These are phyloP conservation scores for Nannizzia gypsea DNA, from an alignment of 2,329 filamentous ascomycete genomes.

Conservation along the genomic window DNA sequence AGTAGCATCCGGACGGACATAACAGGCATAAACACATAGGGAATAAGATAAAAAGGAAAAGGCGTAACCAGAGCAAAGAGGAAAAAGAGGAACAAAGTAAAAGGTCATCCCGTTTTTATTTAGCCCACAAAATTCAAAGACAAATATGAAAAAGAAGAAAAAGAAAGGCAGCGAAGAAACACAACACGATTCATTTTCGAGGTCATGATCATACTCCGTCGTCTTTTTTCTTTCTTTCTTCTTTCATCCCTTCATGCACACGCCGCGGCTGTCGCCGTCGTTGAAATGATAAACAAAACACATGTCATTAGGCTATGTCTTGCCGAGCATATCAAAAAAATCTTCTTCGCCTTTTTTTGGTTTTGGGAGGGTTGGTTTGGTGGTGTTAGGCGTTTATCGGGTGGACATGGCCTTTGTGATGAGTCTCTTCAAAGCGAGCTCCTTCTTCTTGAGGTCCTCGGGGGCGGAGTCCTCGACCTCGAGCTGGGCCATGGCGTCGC, in stretches of 20 bases:
- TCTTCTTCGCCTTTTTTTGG: slow-evolving; percentile 14
- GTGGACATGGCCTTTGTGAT: slow-evolving; percentile 98
- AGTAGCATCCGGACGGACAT: slow-evolving; percentile 1
- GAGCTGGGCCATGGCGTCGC: slow-evolving; percentile 93
- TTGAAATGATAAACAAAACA: slow-evolving; percentile 5
- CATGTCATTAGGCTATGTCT: slow-evolving; percentile 8
- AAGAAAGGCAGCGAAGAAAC: not conserved
- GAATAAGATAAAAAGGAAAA: not conserved
- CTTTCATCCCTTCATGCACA: slow-evolving; percentile 3
- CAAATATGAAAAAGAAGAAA: not conserved
- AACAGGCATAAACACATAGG: not conserved
- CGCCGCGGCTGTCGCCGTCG: not conserved
- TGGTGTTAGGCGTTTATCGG: slow-evolving; percentile 50
- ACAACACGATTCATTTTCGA: not conserved
- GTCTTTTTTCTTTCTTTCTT: not conserved
- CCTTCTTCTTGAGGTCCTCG: slow-evolving; percentile 99
- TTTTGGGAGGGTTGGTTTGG: not conserved
- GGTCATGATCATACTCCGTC: not conserved
- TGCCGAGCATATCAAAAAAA: slow-evolving; percentile 7
- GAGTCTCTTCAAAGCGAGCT: slow-evolving; percentile 90
- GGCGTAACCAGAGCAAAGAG: not conserved
- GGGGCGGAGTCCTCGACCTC: slow-evolving; percentile 85
- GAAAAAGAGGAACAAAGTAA: slow-evolving; percentile 5
- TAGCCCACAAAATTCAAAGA: not conserved
- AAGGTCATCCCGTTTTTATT: slow-evolving; percentile 6